Conservation (phyloP, 2,329 filamentous ascomycete genomes). For the Penicillium sp. region DNA sequence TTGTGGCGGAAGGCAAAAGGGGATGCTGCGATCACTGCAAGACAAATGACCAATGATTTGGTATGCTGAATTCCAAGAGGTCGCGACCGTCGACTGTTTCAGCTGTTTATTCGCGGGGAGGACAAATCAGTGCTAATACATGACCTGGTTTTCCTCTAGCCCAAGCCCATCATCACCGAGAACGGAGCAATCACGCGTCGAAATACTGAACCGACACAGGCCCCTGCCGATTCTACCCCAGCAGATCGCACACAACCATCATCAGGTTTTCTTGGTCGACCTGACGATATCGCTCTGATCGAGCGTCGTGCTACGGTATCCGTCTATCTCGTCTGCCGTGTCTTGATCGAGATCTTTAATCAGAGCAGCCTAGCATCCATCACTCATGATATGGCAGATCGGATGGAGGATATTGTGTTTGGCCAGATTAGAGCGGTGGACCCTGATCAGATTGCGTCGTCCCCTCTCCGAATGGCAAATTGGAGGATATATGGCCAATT, state of each 20-base stretch:
- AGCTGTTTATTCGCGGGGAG: too few relatives aligned
- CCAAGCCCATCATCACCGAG: slow-evolving; percentile 35
- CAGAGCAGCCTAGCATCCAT: slow-evolving; percentile 80
- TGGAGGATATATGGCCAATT: slow-evolving; percentile 93
- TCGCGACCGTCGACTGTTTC: not conserved
- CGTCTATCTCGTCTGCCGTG: slow-evolving; percentile 90
- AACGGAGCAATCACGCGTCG: slow-evolving; percentile 53
- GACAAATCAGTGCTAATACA: too few relatives aligned
- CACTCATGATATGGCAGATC: slow-evolving; percentile 85
- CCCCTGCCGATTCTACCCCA: slow-evolving; percentile 29
- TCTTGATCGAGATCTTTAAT: slow-evolving; percentile 87
- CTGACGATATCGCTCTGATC: slow-evolving; percentile 69
- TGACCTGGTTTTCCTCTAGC: slow-evolving; percentile 8
- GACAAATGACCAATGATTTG: slow-evolving; percentile 33
- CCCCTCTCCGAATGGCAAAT: slow-evolving; percentile 81
- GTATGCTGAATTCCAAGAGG: slow-evolving; percentile 16
- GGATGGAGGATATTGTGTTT: slow-evolving; percentile 92
- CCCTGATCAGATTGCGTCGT: slow-evolving; percentile 63
- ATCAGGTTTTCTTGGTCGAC: slow-evolving; percentile 42
- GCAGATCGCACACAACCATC: slow-evolving; percentile 20
- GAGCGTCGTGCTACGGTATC: slow-evolving; percentile 90
- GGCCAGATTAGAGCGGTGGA: slow-evolving; percentile 88
- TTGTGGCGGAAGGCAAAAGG: slow-evolving; percentile 96
- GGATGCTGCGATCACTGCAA: slow-evolving; percentile 70
- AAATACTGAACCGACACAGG: slow-evolving; percentile 66